A percentile compares a stretch with the other conserved stretches of the same genome.
Conservation (phyloP, 1,284 basidiomycete species). For the Retiboletus flavoniger region DNA sequence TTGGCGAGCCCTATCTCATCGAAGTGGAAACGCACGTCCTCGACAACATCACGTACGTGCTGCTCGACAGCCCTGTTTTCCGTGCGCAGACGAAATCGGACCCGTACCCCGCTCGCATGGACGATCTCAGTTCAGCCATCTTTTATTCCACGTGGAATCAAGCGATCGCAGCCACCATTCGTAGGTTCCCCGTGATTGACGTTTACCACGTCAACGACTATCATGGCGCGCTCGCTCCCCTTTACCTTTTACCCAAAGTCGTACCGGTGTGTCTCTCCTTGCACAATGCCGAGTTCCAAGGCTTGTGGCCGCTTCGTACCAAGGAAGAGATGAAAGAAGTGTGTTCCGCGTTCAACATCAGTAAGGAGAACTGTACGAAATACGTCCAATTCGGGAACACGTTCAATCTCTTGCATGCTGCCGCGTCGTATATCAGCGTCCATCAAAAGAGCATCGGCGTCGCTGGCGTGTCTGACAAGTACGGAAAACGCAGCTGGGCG, state of each 20-base stretch:
- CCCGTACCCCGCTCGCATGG: conserved; percentile 94
- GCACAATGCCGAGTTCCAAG: conserved; percentile 95
- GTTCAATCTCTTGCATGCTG: conserved; percentile 90
- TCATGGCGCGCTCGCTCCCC: conserved; percentile 85
- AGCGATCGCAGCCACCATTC: conserved; percentile 86
- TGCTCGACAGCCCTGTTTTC: conserved; percentile 92
- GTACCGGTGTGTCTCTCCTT: conserved; percentile 88
- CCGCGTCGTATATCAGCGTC: conserved; percentile 85
- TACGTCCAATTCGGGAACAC: conserved; percentile 97
- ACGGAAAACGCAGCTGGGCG: conserved; percentile 93
- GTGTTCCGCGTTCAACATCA: conserved; percentile 93
- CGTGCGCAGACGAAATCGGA: conserved; percentile 92
- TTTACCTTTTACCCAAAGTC: conserved; percentile 88
- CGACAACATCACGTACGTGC: conserved; percentile 92
- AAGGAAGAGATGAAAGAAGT: conserved; percentile 98
- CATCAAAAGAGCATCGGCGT: conserved; percentile 93
- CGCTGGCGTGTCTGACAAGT: conserved; percentile 94
- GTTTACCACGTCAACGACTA: conserved; percentile 92
- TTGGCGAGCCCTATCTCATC: conserved; percentile 90
- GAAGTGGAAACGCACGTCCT: conserved; percentile 89
- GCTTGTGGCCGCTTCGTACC: conserved; percentile 90
- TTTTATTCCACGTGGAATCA: conserved; percentile 98
- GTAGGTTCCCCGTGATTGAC: conserved; percentile 81
- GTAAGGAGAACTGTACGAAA: conserved; percentile 91
- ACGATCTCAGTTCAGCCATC: conserved; percentile 90